phyloP scores from a whole-genome alignment of 2,329 filamentous ascomycete species.

The Colletotrichum paranaense region DNA sequence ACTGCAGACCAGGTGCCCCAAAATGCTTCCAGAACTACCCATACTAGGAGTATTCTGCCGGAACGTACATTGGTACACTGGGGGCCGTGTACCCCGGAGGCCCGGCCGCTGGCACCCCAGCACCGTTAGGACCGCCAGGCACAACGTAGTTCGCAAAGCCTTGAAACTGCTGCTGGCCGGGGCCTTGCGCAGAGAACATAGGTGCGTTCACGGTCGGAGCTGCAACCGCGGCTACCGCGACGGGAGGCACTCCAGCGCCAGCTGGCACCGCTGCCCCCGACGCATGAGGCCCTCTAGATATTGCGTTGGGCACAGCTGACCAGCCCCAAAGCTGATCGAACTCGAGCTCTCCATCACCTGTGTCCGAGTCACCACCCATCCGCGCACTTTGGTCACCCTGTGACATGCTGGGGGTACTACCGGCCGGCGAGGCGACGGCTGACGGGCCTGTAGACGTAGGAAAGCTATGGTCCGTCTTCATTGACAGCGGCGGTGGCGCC shows the following conservation, averaged over 20 bases:
- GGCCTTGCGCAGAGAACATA: conserved; percentile 10
- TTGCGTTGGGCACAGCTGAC: conserved; percentile 11
- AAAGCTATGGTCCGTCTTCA: conserved; percentile 29
- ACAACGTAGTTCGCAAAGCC: conserved; percentile 18
- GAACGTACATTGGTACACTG: conserved; percentile 28
- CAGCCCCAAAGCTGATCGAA: conserved; percentile 50
- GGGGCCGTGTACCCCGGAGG: conserved; percentile 7
- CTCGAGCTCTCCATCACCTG: conserved; percentile 48
- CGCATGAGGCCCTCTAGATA: background rate
- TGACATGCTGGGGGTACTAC: conserved; percentile 34
- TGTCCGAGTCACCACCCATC: conserved; percentile 35
- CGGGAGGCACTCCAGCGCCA: background rate
- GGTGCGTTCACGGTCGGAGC: background rate
- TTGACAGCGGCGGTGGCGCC: conserved; percentile 29
- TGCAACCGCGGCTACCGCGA: background rate
- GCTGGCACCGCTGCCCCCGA: background rate
- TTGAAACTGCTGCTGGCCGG: background rate
- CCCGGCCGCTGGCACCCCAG: background rate
- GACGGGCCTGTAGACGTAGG: conserved; percentile 17
- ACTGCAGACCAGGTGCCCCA: background rate
- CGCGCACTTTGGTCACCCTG: conserved; percentile 29
- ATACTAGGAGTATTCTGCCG: conserved; percentile 27
- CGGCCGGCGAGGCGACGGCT: conserved; percentile 32
- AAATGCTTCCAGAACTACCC: background rate
- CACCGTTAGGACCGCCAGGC: conserved; percentile 12